phyloP scores from a whole-genome alignment of 306 rosid genomes.

The Vicia sativa region DNA sequence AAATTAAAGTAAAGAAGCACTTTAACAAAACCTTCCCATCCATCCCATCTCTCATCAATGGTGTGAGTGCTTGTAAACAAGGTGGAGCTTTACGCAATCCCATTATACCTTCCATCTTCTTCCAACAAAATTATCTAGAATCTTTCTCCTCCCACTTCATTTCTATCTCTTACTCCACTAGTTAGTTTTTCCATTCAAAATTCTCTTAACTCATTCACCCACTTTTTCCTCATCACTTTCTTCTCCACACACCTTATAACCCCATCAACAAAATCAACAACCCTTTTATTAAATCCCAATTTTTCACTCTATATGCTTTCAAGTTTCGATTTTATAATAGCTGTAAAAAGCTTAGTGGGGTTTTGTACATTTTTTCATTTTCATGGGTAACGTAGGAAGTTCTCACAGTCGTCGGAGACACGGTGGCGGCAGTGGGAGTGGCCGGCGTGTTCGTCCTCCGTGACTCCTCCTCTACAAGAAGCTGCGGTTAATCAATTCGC shows the following conservation, averaged over 20 bases:
- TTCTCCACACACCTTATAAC: constrained; percentile 22
- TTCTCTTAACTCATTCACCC: not conserved
- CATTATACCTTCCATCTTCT: constrained; percentile 46
- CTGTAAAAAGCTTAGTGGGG: not conserved
- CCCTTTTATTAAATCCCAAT: not conserved
- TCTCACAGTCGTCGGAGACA: constrained; percentile 63
- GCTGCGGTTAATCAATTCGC: constrained; percentile 60
- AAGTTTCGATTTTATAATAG: constrained; percentile 18
- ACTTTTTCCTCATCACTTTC: constrained; percentile 8
- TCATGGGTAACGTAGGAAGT: constrained; percentile 85
- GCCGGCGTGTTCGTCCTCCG: constrained; percentile 65
- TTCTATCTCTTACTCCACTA: not conserved
- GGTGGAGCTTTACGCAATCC: constrained; percentile 91
- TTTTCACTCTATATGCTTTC: constrained; percentile 9
- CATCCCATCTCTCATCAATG: constrained; percentile 33
- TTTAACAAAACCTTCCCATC: constrained; percentile 39
- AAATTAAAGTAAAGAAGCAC: constrained; percentile 34
- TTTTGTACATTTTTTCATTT: not conserved
- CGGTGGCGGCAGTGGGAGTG: constrained; percentile 43
- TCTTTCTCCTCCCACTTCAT: not conserved
- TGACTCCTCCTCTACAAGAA: constrained; percentile 66
- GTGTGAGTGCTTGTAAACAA: constrained; percentile 44
- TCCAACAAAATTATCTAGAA: not conserved
- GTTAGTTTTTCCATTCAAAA: not conserved
- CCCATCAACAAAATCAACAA: not conserved